Base-by-base conservation (phyloP, 352 stramenopile species). In the Phytophthora cryptogea region DNA sequence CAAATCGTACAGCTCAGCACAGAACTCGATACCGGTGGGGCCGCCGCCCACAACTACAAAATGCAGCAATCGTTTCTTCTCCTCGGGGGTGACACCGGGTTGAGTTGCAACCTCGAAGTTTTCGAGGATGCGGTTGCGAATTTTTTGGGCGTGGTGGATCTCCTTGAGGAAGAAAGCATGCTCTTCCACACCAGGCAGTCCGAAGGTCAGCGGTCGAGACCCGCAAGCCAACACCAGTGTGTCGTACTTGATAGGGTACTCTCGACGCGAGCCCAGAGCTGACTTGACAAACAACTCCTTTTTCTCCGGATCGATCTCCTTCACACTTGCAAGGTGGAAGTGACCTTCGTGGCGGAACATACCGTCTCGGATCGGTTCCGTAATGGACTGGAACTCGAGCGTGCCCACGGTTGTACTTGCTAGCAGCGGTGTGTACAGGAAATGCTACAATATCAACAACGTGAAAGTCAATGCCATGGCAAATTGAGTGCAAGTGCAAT, bases 141-240 rank as follows among this genome's bases (percentile, higher is more conserved):
- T 92, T 45, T 68, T 83, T 30, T 96, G 79, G 3, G 96, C 95
- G 76, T 99, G 95, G 56, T 96, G 78, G 8, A 99, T 75, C 68
- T 99, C 91, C 72, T 99, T 99, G 2, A 99, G 72, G 73, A 99
- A 99, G 66, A 97, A 98, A 5, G 98, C 92, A 48, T 97, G 83
- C 31, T 97, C 81, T 41, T 96, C 76, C 16, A 98, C 90, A 8
- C 90, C 90, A 1, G 84, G 79, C 16, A 97, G 80, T 0, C 87
- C 88, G 69, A 99, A 99, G 8, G 95, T 99, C 68, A 98, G 97
- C 27, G 94, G 98, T 41, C 95, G 90, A 10, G 92, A 91, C 7
- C 97, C 97, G 23, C 85, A 95, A 5, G 94, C 92, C 32, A 99
- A 65, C 43, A 98, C 83, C 10, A 99, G 70, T 50, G 96, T 84